Base-by-base conservation (phyloP, 441 rosid genomes). In the Mallotus japonicus region DNA sequence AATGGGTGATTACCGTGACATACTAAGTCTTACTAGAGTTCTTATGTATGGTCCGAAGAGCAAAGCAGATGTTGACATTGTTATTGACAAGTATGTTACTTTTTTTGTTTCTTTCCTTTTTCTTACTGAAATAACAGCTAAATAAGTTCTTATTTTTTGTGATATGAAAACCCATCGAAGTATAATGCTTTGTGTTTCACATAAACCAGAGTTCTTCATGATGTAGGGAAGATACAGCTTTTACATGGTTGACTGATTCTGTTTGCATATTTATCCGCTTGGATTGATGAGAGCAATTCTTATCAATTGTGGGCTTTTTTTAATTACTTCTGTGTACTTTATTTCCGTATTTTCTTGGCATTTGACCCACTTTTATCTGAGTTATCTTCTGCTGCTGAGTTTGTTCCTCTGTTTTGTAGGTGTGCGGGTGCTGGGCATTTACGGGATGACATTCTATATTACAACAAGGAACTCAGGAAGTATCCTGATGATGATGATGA, bases 1-100 rank as follows among this genome's bases (percentile, higher is more conserved):
- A 82, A 89, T 93, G 98, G 98, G 97, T 47, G 99, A 96, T 71
- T 93, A 96, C 72, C 90, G 98, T 24, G 97, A 92, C 91, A 93
- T 93, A 83, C 89, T 96, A 68, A 93, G 87, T 81, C 98, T 96
- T 62, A 90, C 93, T 24, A 90, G 99, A 88, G 99, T 96, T 79
- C 97, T 96, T 61, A 73, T 84, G 66, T 75, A 85, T 80, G 99
- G 99, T 79, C 99, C 98, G 3, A 86, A 85, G 84, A 93, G 98
- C 95, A 96, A 96, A 87, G 82, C 91, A 63, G 97, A 93, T 73
- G 94, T 93, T 49, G 98, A 96, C 81, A 66, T 80, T 70, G 72
- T 96, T 55, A 83, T 93, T 47, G 90, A 90, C 57, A 86, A 88
- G 99, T 90, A 83, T 6, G 79, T 34, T 28, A 46, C 14, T 8